Evolutionary conservation across 306 rosid genomes (phyloP).

Genomic region (Cicer judaicum): DNA sequence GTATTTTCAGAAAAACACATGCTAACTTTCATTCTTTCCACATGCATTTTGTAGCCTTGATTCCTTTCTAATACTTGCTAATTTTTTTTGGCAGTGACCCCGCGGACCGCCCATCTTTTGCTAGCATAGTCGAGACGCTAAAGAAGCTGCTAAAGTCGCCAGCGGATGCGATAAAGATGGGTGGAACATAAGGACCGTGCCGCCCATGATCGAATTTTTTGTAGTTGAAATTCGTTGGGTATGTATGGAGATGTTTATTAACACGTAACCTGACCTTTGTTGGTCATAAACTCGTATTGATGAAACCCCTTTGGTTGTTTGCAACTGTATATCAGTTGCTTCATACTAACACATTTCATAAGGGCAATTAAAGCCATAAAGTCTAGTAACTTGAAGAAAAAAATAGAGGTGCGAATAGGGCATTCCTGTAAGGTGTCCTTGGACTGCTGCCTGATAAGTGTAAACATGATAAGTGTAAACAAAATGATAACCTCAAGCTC

Average conservation of each 20-base stretch:
- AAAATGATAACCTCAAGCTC: conserved; percentile 38
- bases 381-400: neutral
- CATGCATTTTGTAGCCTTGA: neutral
- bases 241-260: conserved; percentile 35
- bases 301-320: conserved; percentile 43
- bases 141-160: conserved; percentile 91
- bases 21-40: neutral
- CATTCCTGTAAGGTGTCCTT: conserved; percentile 19
- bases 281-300: conserved; percentile 42
- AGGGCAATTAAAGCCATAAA: conserved; percentile 42
- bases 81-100: conserved; percentile 64
- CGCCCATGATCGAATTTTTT: conserved; percentile 14
- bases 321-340: conserved; percentile 49
- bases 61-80: conserved; percentile 38
- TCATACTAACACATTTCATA: conserved; percentile 45
- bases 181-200: conserved; percentile 34
- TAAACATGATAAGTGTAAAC: neutral
- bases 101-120: conserved; percentile 72
- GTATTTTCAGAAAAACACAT: conserved; percentile 1
- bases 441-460: neutral
- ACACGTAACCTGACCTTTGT: conserved; percentile 42
- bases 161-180: conserved; percentile 61
- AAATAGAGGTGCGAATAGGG: neutral
- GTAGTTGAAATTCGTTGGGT: conserved; percentile 28
- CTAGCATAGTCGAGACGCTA: conserved; percentile 73